Evolutionary conservation across 352 stramenopile species (phyloP), one percentile per base, ranked within the genome.

Genomic region (Globisporangium splendens): DNA sequence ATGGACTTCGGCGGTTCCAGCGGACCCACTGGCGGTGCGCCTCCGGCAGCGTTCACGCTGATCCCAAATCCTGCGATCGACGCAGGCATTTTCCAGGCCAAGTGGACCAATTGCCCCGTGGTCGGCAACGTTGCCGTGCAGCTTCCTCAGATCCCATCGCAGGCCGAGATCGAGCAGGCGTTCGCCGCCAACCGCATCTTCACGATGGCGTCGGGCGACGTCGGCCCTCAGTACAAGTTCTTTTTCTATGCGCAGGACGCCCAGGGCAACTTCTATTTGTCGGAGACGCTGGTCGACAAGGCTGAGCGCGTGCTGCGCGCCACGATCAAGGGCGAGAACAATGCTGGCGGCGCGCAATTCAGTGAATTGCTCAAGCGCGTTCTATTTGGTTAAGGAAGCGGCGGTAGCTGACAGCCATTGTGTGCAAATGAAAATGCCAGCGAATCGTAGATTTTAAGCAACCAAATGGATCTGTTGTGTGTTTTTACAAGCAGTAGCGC

Each of bases 161-260:
- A 89, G 62, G 68, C 61, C 24, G 83, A 93, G 47, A 70, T 93
- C 43, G 80, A 93, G 56, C 69, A 75, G 46, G 75, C 72, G 56
- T 90, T 93, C 54, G 70, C 73, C 1, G 67, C 66, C 8, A 65
- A 62, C 6, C 73, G 68, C 48, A 82, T 93, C 51, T 68, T 91
- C 58, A 93, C 83, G 31, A 93, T 93, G 80, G 80, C 83, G 13
- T 90, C 83, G 24, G 80, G 83, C 12, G 83, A 93, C 59, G 81
- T 93, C 15, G 83, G 83, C 3, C 69, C 75, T 42, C 83, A 93
- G 68, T 87, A 83, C 73, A 93, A 93, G 63, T 93, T 93, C 53
- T 93, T 93, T 67, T 93, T 91, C 60, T 91, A 90, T 64, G 80
- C 80, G 28, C 83, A 93, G 63, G 80, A 91, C 63, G 68, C 65